Evolutionary conservation across 2,329 filamentous ascomycete genomes (phyloP).

Genomic region (Amylocarpus encephaloides): DNA sequence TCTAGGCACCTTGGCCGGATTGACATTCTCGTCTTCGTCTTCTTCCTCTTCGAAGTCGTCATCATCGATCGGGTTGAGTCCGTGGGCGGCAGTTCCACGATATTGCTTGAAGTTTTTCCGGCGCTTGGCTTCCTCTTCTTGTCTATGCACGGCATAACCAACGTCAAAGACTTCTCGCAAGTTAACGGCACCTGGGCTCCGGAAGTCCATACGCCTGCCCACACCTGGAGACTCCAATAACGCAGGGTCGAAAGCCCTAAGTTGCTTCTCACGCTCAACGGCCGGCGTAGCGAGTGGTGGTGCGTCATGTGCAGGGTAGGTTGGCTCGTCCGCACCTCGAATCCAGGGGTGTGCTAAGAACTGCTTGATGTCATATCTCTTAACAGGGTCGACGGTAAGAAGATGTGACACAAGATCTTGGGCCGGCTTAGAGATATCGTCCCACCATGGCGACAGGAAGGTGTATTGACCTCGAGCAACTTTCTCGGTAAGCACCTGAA

Average conservation of each 20-base stretch:
- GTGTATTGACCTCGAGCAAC: slow-evolving; percentile 95
- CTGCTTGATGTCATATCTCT: slow-evolving; percentile 87
- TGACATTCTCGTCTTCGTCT: slow-evolving; percentile 50
- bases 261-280: slow-evolving; percentile 33
- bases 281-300: slow-evolving; percentile 66
- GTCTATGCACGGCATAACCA: slow-evolving; percentile 92
- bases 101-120: slow-evolving; percentile 71
- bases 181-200: slow-evolving; percentile 90
- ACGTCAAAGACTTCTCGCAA: slow-evolving; percentile 97
- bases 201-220: slow-evolving; percentile 79
- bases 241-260: slow-evolving; percentile 51
- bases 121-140: slow-evolving; percentile 92
- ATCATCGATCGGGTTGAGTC: slow-evolving; percentile 57
- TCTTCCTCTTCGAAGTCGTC: slow-evolving; percentile 61
- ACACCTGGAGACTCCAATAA: slow-evolving; percentile 50
- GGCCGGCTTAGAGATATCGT: slow-evolving; percentile 91
- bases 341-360: slow-evolving; percentile 97
- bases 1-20: slow-evolving; percentile 62
- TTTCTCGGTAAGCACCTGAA: slow-evolving; percentile 94
- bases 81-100: slow-evolving; percentile 55
- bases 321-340: slow-evolving; percentile 60
- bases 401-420: slow-evolving; percentile 93
- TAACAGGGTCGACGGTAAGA: slow-evolving; percentile 88
- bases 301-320: slow-evolving; percentile 60
- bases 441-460: slow-evolving; percentile 98